These are phyloP conservation scores for Erodium maritimum DNA, from an alignment of 345 rosid genomes.

Conservation along the genomic window DNA sequence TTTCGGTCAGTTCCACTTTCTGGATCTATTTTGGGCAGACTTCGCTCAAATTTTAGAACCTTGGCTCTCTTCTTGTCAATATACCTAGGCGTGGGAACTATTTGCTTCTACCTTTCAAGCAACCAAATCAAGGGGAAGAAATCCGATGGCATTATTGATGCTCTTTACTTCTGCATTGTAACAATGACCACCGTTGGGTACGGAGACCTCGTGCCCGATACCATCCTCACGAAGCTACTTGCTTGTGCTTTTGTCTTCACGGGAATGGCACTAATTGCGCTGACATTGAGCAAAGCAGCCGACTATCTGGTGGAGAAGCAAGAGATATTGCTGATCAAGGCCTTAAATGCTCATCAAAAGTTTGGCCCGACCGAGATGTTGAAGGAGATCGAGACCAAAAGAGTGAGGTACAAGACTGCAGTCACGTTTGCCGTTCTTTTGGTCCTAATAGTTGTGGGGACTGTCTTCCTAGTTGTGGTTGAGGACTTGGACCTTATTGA, in stretches of 20 bases:
- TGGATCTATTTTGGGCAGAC: slow-evolving; percentile 23
- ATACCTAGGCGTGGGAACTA: slow-evolving; percentile 45
- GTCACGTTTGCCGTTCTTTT: slow-evolving; percentile 24
- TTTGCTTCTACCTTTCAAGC: slow-evolving; percentile 41
- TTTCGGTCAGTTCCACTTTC: slow-evolving; percentile 16
- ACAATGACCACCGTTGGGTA: slow-evolving; percentile 97
- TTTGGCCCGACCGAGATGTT: slow-evolving; percentile 31
- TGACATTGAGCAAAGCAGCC: slow-evolving; percentile 58
- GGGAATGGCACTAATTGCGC: slow-evolving; percentile 61
- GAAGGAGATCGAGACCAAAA: slow-evolving; percentile 43
- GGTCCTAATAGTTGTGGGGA: slow-evolving; percentile 38
- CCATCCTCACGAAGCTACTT: slow-evolving; percentile 40
- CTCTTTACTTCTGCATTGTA: slow-evolving; percentile 63
- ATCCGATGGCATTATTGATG: slow-evolving; percentile 51
- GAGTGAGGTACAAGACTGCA: slow-evolving; percentile 44
- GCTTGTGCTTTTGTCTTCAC: slow-evolving; percentile 70
- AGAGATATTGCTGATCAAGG: slow-evolving; percentile 57
- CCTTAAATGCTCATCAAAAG: slow-evolving; percentile 34
- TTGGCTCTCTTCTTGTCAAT: slow-evolving; percentile 31
- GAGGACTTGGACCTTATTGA: slow-evolving; percentile 42
- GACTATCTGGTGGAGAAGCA: slow-evolving; percentile 82
- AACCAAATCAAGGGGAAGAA: slow-evolving; percentile 54
- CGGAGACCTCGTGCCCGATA: slow-evolving; percentile 81
- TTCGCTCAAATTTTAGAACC: slow-evolving; percentile 32
- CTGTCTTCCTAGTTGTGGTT: slow-evolving; percentile 21